These are phyloP conservation scores for Pseudopithomyces maydicus DNA, from an alignment of 2,329 filamentous ascomycete species.

Conservation along the genomic window DNA sequence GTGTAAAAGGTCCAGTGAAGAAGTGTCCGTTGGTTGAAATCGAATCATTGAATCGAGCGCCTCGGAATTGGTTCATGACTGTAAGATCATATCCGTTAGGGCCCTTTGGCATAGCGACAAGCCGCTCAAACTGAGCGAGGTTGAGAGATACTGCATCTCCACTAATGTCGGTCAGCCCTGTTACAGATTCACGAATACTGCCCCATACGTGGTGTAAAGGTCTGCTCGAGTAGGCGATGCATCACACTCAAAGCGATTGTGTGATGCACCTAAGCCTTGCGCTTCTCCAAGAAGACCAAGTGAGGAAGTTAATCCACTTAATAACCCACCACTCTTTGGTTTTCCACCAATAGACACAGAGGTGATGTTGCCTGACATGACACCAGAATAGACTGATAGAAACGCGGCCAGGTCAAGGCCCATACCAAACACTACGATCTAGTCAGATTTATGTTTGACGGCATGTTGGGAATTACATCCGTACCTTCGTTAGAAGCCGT, in stretches of 20 bases:
- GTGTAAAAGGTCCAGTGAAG: too few relatives aligned
- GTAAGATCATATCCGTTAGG: slow-evolving; percentile 12
- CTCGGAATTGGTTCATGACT: slow-evolving; percentile 17
- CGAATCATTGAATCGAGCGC: slow-evolving; percentile 14
- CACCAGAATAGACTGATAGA: slow-evolving; percentile 38
- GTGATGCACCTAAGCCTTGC: slow-evolving; percentile 29
- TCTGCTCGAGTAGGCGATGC: slow-evolving; percentile 37
- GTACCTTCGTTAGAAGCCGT: not conserved
- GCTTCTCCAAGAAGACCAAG: slow-evolving; percentile 25
- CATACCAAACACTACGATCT: slow-evolving; percentile 37
- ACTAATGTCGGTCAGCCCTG: slow-evolving; percentile 1
- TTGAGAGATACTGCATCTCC: slow-evolving; percentile 7
- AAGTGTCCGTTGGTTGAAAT: not conserved
- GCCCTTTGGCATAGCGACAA: slow-evolving; percentile 10
- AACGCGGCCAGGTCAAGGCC: slow-evolving; percentile 37
- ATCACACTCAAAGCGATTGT: slow-evolving; percentile 45
- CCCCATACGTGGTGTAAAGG: slow-evolving; percentile 19
- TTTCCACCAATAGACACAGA: slow-evolving; percentile 58
- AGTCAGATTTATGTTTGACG: not conserved
- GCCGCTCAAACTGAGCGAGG: slow-evolving; percentile 4
- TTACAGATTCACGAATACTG: not conserved
- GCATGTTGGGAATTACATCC: not conserved
- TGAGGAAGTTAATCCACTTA: slow-evolving; percentile 19
- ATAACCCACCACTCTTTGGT: slow-evolving; percentile 22
- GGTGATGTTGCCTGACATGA: slow-evolving; percentile 42